Percentiles rank a stretch among this genome's conserved stretches.
These are phyloP conservation scores for Jatropha multifida DNA, from an alignment of 441 rosid genomes.

Conservation along the genomic window DNA sequence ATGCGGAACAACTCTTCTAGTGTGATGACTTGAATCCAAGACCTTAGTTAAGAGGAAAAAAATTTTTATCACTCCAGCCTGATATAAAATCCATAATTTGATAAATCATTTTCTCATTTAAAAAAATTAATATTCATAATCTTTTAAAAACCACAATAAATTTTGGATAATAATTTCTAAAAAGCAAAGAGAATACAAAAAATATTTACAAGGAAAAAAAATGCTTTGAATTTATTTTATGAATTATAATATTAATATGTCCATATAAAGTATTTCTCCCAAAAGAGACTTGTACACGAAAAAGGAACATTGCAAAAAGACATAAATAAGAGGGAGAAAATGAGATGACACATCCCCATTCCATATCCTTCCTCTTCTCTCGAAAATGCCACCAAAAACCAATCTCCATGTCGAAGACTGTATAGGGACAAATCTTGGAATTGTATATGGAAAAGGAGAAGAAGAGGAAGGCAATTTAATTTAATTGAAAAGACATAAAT, in stretches of 20 bases:
- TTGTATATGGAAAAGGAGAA: neutral
- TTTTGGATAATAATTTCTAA: no score
- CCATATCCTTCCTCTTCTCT: conserved; percentile 22
- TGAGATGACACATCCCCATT: conserved; percentile 5
- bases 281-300: conserved; percentile 25
- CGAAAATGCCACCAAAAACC: conserved; percentile 34
- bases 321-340: neutral
- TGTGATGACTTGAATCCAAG: no score
- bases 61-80: no score
- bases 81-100: no score
- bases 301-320: conserved; percentile 16
- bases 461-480: conserved; percentile 8
- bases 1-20: no score
- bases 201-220: conserved; percentile 23
- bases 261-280: conserved; percentile 22
- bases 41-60: no score
- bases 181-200: neutral
- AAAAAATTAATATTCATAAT: no score
- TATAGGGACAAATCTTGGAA: conserved; percentile 36
- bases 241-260: conserved; percentile 24
- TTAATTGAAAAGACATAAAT: neutral
- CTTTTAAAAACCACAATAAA: no score
- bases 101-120: no score
- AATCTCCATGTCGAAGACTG: conserved; percentile 20
- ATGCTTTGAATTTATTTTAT: conserved; percentile 26